Base-by-base conservation (phyloP, 169 alveolate species). In the Babesia divergens region DNA sequence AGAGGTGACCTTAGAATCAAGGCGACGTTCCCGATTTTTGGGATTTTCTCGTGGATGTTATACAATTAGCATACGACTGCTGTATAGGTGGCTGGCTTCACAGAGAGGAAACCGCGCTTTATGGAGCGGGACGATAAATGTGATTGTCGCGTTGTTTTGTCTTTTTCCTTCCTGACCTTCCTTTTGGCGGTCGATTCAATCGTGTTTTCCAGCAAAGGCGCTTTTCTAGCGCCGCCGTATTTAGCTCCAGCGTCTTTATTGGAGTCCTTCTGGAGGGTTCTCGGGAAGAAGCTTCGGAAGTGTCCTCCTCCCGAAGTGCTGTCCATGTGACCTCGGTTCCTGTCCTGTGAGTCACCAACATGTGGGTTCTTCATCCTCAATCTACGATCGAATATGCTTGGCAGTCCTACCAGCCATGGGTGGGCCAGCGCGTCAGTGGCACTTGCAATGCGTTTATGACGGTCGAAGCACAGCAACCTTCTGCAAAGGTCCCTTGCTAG, bases 401-500 rank as follows among this genome's bases (percentile, higher is more conserved):
- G 82, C 34, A 83, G 82, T 14, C 83, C 84, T 35, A 70, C 89
- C 44, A 91, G 59, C 97, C 97, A 93, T 1, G 97, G 97, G 58
- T 94, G 97, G 11, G 83, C 86, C 6, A 91, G 83, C 16, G 97
- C 97, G 40, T 75, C 89, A 13, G 84, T 56, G 3, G 94, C 91
- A 14, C 86, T 85, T 34, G 90, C 70, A n/a, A 93, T 76, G 28
- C 97, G 86, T 40, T 89, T 79, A 22, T 74, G 34, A 8, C 93
- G 94, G 59, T 91, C 92, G 65, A 93, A 90, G 64, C 90, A 85
- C 44, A 94, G 84, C 24, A 94, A 82, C 55, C 91, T 67, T 50
- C 79, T 72, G 83, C 97, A 94, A 51, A 94, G 84, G 43, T 91
- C 94, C 46, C 91, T 75, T 8, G 97, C 97, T 22, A 85, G 81